Base-by-base conservation (phyloP, 2,329 filamentous ascomycete genomes). In the Parasarocladium wereldwijsianum region DNA sequence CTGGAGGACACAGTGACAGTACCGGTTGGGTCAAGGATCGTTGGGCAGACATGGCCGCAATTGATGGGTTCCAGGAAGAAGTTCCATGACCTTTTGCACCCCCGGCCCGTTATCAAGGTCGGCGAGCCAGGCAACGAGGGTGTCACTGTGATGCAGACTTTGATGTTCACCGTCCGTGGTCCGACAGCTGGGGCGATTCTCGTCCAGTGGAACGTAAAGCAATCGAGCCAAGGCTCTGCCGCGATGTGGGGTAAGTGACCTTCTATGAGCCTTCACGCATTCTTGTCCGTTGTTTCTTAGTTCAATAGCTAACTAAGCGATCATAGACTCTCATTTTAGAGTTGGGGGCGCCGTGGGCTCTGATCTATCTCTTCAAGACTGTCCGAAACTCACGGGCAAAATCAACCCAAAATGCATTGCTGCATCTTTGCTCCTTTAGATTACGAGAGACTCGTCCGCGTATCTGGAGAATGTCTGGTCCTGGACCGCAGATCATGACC, bases 391-490 rank as follows among this genome's bases (percentile, higher is more conserved):
- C 10, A 66, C 63, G 5, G 72, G 78, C 29, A 51, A 55, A 4
- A 66, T 76, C 39, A 74, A 81, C 38, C 47, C 66, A 3, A 59
- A 71, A 20, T 93, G 85, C 54, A 64, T 77, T 21, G 85, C 76
- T 19, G 70, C 81, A 16, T 90, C 83, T 52, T 50, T 80, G 49
- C 56, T 82, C 40, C 53, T 81, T 23, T 76, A 81, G 49, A 46
- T 81, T 29, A 78, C 74, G 3, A 35, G 54, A n/a, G 48, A 61
- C 19, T 66, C 68, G 30, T 77, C 72, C 41, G 70, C 72, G 26
- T 93, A 93, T 57, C 60, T 93, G 25, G 86, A 94, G 61, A 93
- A 93, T 58, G 74, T 66, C 26, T 93, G 83, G 82, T 76, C 82
- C 52, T 93, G 85, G 84, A 78, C 84, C 26, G 74, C 85, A 3